Evolutionary conservation across 2,329 filamentous ascomycete genomes (phyloP), one percentile per base, ranked within the genome.

Genomic region (Arthrobotrys musiformis): DNA sequence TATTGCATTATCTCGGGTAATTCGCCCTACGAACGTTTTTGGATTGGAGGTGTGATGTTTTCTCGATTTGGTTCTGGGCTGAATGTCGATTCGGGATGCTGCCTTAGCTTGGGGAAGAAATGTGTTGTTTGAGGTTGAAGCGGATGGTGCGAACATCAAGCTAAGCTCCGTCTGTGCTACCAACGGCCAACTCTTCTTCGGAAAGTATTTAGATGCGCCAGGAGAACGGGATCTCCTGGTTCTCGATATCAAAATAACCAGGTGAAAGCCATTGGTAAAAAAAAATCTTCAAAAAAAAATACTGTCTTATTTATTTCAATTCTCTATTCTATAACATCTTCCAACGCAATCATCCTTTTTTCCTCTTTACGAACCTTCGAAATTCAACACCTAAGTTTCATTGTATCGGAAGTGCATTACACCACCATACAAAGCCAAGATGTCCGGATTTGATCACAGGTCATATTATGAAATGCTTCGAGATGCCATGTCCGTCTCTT

Each of bases 401-500:
- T 35, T 24, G 0, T 22, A 46, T 69, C 70, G 70, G 70, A 67
- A 63, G 70, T 75, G 69, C 30, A 30, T 56, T 13, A 6, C 46
- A 37, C 15, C 22, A 50, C 50, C 24, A 26, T 61, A 33, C 22
- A 35, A 15, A 11, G 62, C 48, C 64, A 70, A 50, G 58, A 76
- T 76, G 72, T 76, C 72, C 24, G 72, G 72, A 69, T 76, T 76
- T 60, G 72, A 76, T 66, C 72, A 70, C 64, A 61, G 72, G 33
- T 64, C 72, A 15, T 76, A 76, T 60, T 76, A 76, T 60, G 72
- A 76, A 60, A 76, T 76, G 64, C 64, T 76, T 50, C 44, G 50
- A 17, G 72, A 76, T 64, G 50, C 63, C 22, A 76, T 76, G 72
- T 76, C 72, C 6, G 72, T 76, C 33, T 28, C 72, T 61, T 66